These are phyloP conservation scores for Lavandula angustifolia DNA, from an alignment of 257 asterid genomes.

Conservation along the genomic window DNA sequence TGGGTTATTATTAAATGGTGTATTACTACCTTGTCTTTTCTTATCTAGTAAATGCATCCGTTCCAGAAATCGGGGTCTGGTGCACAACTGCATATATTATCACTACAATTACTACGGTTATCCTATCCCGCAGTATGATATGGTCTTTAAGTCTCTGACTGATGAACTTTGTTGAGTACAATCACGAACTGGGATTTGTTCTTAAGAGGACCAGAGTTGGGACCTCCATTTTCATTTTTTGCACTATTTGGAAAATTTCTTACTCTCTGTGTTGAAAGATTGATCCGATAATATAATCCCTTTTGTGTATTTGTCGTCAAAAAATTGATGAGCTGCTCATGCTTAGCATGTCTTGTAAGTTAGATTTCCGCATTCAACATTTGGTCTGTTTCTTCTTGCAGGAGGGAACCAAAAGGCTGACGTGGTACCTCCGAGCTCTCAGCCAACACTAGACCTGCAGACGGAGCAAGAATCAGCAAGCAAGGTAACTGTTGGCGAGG, in stretches of 20 bases:
- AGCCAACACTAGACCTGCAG: slow-evolving; percentile 3
- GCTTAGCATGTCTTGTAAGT: background rate
- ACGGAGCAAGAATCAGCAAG: slow-evolving; percentile 21
- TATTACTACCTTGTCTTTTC: too few species aligned
- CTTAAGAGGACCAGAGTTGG: too few species aligned
- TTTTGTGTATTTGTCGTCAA: background rate
- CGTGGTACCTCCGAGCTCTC: slow-evolving; percentile 26
- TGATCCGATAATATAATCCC: background rate
- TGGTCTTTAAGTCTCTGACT: too few species aligned
- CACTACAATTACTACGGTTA: too few species aligned
- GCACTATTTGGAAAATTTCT: background rate
- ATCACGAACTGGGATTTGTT: background rate
- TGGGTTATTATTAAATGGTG: background rate
- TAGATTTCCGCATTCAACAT: background rate
- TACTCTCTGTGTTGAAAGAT: background rate
- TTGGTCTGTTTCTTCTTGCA: slow-evolving; percentile 13
- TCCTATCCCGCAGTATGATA: background rate
- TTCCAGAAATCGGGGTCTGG: too few species aligned
- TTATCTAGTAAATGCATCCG: too few species aligned
- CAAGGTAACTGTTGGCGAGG: slow-evolving; percentile 17
- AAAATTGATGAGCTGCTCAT: background rate
- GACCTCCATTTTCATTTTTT: background rate
- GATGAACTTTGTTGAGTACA: background rate
- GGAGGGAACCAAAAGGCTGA: slow-evolving; percentile 30
- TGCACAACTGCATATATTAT: too few species aligned